Evolutionary conservation across 441 rosid species (phyloP).

Genomic region (Biscutella laevigata): DNA sequence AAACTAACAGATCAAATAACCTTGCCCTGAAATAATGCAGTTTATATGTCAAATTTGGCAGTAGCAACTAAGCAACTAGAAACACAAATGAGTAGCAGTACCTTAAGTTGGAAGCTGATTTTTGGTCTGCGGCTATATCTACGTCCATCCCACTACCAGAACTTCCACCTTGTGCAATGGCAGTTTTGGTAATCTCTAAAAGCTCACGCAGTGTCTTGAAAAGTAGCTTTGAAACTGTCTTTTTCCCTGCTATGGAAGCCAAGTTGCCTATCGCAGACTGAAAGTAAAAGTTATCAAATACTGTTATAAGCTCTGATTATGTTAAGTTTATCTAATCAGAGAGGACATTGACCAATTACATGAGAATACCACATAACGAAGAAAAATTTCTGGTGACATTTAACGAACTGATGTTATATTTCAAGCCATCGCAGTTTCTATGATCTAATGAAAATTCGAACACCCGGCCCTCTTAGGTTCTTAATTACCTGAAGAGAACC

Average conservation of each 20-base stretch:
- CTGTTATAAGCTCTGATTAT: background rate
- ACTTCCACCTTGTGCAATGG: conserved; percentile 35
- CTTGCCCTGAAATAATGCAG: conserved; percentile 54
- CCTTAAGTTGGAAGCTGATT: conserved; percentile 43
- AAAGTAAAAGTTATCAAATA: conserved; percentile 20
- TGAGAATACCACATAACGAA: background rate
- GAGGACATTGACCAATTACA: background rate
- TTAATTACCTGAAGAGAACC: conserved; percentile 74
- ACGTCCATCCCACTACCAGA: conserved; percentile 44
- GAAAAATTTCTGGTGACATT: background rate
- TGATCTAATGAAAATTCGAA: background rate
- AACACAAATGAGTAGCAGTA: conserved; percentile 10
- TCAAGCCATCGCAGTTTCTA: background rate
- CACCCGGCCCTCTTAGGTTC: background rate
- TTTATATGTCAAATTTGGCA: background rate
- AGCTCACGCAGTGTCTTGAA: conserved; percentile 57
- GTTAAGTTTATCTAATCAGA: background rate
- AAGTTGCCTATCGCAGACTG: conserved; percentile 71
- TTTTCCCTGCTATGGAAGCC: conserved; percentile 70
- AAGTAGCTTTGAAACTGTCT: conserved; percentile 44
- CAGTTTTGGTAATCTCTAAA: conserved; percentile 52
- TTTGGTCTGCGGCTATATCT: conserved; percentile 39
- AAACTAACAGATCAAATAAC: conserved; percentile 67
- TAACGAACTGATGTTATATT: background rate
- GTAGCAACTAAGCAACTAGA: background rate